Percentiles rank a stretch among this genome's conserved stretches.
Evolutionary conservation across 345 rosid genomes (phyloP).

Genomic region (Salix udensis): DNA sequence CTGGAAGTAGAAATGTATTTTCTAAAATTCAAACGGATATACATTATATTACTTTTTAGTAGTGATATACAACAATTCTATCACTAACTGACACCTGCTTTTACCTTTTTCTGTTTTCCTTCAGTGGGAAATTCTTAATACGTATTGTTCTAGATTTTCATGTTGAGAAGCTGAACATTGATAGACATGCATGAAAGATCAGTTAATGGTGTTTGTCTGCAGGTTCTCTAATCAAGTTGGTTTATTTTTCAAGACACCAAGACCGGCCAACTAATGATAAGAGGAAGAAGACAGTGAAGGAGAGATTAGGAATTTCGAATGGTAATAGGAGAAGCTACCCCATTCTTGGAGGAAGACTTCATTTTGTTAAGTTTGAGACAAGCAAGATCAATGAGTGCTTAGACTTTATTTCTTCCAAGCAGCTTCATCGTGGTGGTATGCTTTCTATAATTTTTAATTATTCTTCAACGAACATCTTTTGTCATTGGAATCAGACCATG

Average conservation of each 20-base stretch:
- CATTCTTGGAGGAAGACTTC: slow-evolving; percentile 96
- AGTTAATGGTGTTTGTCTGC: slow-evolving; percentile 22
- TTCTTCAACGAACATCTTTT: slow-evolving; percentile 4
- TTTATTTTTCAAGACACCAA: slow-evolving; percentile 97
- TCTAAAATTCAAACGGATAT: neutral
- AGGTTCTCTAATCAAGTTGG: slow-evolving; percentile 96
- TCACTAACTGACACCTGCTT: neutral
- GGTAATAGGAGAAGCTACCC: slow-evolving; percentile 88
- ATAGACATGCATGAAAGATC: neutral
- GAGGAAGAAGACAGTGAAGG: slow-evolving; percentile 68
- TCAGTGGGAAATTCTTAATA: neutral
- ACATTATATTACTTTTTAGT: neutral
- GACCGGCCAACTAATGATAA: slow-evolving; percentile 54
- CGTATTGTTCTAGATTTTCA: neutral
- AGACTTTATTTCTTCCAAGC: slow-evolving; percentile 91
- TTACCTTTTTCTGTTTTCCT: neutral
- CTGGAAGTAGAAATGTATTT: neutral
- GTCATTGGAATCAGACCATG: neutral
- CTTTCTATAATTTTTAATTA: neutral
- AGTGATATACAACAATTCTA: neutral
- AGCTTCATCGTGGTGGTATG: slow-evolving; percentile 77
- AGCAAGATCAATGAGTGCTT: slow-evolving; percentile 82
- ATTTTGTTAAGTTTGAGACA: slow-evolving; percentile 93
- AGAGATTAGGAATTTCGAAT: slow-evolving; percentile 70
- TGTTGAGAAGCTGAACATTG: neutral